Percentiles rank a stretch among this genome's conserved stretches.
These are phyloP conservation scores for Populus tomentosa DNA, from an alignment of 441 rosid genomes.

Conservation along the genomic window DNA sequence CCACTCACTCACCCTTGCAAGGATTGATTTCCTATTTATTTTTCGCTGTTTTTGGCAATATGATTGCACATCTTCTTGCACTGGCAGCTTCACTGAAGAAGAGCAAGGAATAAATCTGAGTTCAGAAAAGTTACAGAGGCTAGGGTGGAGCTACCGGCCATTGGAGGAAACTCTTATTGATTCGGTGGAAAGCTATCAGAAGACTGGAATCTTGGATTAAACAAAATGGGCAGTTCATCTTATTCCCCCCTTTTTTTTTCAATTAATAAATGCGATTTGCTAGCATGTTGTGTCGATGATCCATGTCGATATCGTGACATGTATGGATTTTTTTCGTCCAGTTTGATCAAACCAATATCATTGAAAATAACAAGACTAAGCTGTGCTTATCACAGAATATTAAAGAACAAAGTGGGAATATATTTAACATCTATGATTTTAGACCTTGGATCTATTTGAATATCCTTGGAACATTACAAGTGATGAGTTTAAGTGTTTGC, in stretches of 20 bases:
- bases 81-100: conserved; percentile 44
- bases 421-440: too few species aligned
- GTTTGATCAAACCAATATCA: background rate
- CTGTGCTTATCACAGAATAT: too few species aligned
- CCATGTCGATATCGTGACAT: background rate
- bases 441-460: too few species aligned
- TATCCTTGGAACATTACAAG: too few species aligned
- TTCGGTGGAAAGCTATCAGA: conserved; percentile 58
- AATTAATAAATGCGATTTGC: background rate
- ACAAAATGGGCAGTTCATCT: background rate
- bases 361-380: too few species aligned
- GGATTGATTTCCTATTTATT: background rate
- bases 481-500: too few species aligned
- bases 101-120: conserved; percentile 29
- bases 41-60: background rate
- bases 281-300: background rate
- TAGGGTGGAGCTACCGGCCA: conserved; percentile 68
- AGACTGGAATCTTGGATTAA: conserved; percentile 52
- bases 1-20: background rate
- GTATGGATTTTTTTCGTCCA: background rate
- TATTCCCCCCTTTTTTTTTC: background rate
- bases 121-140: conserved; percentile 58
- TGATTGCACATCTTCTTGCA: background rate
- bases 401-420: too few species aligned
- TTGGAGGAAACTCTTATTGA: conserved; percentile 64